phyloP scores from a whole-genome alignment of 1,284 basidiomycete species.

The Ganoderma boninense region DNA sequence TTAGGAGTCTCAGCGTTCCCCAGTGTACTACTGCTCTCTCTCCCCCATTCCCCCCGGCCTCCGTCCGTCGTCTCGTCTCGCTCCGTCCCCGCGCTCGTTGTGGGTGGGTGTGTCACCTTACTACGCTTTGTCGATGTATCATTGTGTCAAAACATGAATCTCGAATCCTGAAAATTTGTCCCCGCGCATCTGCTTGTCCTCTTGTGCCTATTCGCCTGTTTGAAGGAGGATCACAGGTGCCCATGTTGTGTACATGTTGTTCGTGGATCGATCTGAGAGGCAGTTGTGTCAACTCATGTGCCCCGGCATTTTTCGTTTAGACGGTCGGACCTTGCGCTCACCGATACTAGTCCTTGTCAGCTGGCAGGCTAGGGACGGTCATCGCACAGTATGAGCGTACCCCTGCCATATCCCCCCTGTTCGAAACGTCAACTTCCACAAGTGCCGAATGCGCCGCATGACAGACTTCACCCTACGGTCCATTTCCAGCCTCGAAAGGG shows the following conservation, averaged over 20 bases:
- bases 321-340: too few species aligned
- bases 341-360: too few species aligned
- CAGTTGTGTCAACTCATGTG: too few species aligned
- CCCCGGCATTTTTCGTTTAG: too few species aligned
- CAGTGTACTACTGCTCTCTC: slow-evolving; percentile 32
- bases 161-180: slow-evolving; percentile 6
- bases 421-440: too few species aligned
- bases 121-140: slow-evolving; percentile 32
- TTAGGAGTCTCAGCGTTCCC: slow-evolving; percentile 41
- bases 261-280: too few species aligned
- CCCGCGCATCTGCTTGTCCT: not conserved
- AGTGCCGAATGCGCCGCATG: too few species aligned
- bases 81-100: slow-evolving; percentile 30
- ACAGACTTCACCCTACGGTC: too few species aligned
- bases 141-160: slow-evolving; percentile 29
- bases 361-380: too few species aligned
- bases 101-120: slow-evolving; percentile 40
- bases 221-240: not conserved
- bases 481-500: too few species aligned
- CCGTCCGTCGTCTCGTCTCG: slow-evolving; percentile 18
- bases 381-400: too few species aligned
- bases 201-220: not conserved
- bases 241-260: not conserved
- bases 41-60: slow-evolving; percentile 13
- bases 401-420: too few species aligned